These are phyloP conservation scores for Nicotiana undulata DNA, from an alignment of 257 asterid species.

Conservation along the genomic window DNA sequence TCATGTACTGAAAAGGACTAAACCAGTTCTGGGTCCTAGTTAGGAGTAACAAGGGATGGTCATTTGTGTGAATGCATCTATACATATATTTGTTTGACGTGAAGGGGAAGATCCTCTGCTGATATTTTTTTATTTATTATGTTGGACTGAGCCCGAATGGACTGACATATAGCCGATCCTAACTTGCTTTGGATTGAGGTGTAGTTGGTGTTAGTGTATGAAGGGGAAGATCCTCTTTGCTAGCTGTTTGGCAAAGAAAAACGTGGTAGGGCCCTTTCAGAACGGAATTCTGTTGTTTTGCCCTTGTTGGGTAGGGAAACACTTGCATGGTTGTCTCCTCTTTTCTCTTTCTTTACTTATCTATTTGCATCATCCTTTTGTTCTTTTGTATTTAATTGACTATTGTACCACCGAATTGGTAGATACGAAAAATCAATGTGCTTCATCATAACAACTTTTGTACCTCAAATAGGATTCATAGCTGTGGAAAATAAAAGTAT, in stretches of 20 bases:
- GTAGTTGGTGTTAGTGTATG: neutral
- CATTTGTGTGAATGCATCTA: conserved; percentile 1
- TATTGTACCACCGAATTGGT: conserved; percentile 21
- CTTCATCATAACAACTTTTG: conserved; percentile 12
- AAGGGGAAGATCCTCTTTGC: conserved; percentile 18
- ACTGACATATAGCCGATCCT: neutral
- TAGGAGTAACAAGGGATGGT: neutral
- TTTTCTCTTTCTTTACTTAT: conserved; percentile 16
- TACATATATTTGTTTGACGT: conserved; percentile 13
- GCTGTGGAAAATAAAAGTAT: neutral
- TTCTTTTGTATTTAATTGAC: conserved; percentile 19
- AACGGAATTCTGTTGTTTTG: conserved; percentile 15
- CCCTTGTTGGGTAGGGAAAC: conserved; percentile 2
- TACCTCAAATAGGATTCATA: neutral
- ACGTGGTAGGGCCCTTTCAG: conserved; percentile 33
- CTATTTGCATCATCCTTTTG: conserved; percentile 13
- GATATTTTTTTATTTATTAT: neutral
- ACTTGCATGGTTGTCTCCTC: conserved; percentile 22
- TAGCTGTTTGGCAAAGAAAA: conserved; percentile 21
- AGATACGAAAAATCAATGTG: conserved; percentile 15
- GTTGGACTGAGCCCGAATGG: neutral
- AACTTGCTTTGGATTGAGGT: neutral
- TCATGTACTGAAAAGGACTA: neutral
- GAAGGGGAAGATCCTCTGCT: neutral
- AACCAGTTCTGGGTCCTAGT: neutral